Base-by-base conservation (phyloP, 352 stramenopile species). In the Pythium vanterpoolii region DNA sequence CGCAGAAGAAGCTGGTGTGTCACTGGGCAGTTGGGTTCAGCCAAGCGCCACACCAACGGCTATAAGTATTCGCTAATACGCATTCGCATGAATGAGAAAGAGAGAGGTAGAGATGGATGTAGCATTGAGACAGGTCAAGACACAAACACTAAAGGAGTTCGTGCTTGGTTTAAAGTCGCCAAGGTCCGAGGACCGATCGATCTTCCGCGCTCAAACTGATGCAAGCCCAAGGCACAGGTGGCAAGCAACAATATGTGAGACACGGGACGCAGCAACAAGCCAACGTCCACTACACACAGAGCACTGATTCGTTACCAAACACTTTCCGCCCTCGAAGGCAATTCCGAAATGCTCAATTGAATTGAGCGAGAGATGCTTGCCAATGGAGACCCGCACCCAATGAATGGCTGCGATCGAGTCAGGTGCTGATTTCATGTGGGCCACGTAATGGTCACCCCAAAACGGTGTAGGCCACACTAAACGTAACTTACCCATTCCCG, bases 51-150 rank as follows among this genome's bases (percentile, higher is more conserved):
- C 33, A 5, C 34, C 34, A 23, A 42, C 34, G 34, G 34, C 10
- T 18, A 16, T 4, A 19, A 16, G 3, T 18, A 42, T 18, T 18
- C 18, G 34, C 31, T 38, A 38, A 38, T 42, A 42, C 34, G 34
- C 34, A 42, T 42, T 13, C 10, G 10, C 34, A 42, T 42, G 5
- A 18, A 21, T 42, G 34, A 47, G 40, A 27, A 18, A 8, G 42
- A 31, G 26, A 48, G 42, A 28, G 19, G 21, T 21, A 16, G 7
- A 51, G 14, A 54, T 28, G 48, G 13, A 79, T 91, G 77, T 91
- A 72, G 83, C 83, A 57, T 78, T 90, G 80, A 93, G 83, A 93
- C 83, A 93, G 83, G 83, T 93, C 83, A 93, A 90, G 80, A 56
- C 65, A 64, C 74, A 68, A 73, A 83, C 79, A 89, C 68, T 69